Percentiles rank a stretch among this genome's conserved stretches.
These are phyloP conservation scores for Ophiostoma triangulosporum DNA, from an alignment of 2,329 filamentous ascomycete genomes.

Conservation along the genomic window DNA sequence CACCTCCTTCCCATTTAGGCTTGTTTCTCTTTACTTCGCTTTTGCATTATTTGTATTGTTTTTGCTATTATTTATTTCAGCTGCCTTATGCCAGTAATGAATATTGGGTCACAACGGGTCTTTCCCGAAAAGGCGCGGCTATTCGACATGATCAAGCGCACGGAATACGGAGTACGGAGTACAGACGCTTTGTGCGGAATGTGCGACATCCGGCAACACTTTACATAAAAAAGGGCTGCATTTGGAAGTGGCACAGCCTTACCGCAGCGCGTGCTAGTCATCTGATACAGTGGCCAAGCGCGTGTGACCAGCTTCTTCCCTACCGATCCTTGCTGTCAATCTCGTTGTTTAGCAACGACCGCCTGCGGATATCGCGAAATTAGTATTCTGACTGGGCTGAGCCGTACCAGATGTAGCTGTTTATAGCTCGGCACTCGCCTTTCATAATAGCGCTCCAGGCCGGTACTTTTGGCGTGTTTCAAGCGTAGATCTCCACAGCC, in stretches of 20 bases:
- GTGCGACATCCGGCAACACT: not conserved
- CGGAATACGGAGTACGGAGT: no score
- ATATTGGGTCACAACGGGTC: not conserved
- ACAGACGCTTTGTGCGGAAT: no score
- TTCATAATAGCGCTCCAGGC: not conserved
- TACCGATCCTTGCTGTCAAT: no score
- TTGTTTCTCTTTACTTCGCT: not conserved
- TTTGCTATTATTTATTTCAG: not conserved
- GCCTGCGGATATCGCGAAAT: not conserved
- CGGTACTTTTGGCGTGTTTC: not conserved
- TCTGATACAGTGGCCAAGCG: not conserved
- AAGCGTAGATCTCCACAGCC: not conserved
- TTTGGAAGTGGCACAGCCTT: not conserved
- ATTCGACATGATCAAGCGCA: no score
- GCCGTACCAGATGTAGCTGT: not conserved
- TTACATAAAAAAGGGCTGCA: not conserved
- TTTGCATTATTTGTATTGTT: no score
- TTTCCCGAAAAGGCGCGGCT: no score
- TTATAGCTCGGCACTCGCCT: not conserved
- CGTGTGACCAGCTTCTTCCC: not conserved
- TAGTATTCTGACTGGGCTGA: not conserved
- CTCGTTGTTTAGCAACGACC: no score
- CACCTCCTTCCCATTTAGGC: not conserved
- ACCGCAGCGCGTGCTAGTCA: not conserved
- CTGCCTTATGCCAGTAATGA: not conserved